Percentiles rank a stretch among this genome's conserved stretches.
Conservation (phyloP, 176 grass and related monocot species). For the Aechmea fasciata region DNA sequence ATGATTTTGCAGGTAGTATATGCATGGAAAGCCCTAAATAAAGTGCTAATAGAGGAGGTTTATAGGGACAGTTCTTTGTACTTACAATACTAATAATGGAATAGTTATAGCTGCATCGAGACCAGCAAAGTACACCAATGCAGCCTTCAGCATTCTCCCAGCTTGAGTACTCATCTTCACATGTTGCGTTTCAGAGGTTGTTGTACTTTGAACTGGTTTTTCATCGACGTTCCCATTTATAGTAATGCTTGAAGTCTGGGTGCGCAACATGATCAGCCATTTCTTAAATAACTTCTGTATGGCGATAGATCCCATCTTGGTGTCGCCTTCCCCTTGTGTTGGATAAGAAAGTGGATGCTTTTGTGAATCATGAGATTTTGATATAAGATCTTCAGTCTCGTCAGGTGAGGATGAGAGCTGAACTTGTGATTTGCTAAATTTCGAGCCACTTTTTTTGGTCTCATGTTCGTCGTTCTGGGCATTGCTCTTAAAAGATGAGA, state of each 20-base stretch:
- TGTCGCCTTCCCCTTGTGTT: slow-evolving; percentile 2
- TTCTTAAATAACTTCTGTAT: slow-evolving; percentile 17
- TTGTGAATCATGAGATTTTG: slow-evolving; percentile 22
- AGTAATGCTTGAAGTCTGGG: slow-evolving; percentile 6
- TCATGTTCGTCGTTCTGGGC: slow-evolving; percentile 10
- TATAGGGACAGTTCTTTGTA: neutral
- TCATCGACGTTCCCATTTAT: slow-evolving; percentile 11
- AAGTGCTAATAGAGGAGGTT: neutral
- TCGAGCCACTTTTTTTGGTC: slow-evolving; percentile 6
- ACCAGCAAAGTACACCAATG: slow-evolving; percentile 8
- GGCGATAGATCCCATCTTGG: slow-evolving; percentile 16
- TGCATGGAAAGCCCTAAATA: neutral
- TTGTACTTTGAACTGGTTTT: slow-evolving; percentile 3
- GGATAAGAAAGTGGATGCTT: slow-evolving; percentile 5
- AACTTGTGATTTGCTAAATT: slow-evolving; percentile 16
- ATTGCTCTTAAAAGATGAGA: slow-evolving; percentile 23
- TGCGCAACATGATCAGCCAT: slow-evolving; percentile 23
- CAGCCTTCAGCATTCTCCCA: slow-evolving; percentile 11
- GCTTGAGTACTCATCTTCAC: slow-evolving; percentile 2
- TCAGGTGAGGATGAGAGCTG: slow-evolving; percentile 15
- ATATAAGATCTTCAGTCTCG: slow-evolving; percentile 15
- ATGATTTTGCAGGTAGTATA: neutral
- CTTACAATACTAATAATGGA: slow-evolving; percentile 25
- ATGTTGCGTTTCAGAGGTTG: slow-evolving; percentile 7
- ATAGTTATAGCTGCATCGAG: slow-evolving; percentile 23